Percentiles rank a stretch among this genome's conserved stretches.
Conservation (phyloP, 2,329 filamentous ascomycete genomes). For the Colletotrichum tropicale region DNA sequence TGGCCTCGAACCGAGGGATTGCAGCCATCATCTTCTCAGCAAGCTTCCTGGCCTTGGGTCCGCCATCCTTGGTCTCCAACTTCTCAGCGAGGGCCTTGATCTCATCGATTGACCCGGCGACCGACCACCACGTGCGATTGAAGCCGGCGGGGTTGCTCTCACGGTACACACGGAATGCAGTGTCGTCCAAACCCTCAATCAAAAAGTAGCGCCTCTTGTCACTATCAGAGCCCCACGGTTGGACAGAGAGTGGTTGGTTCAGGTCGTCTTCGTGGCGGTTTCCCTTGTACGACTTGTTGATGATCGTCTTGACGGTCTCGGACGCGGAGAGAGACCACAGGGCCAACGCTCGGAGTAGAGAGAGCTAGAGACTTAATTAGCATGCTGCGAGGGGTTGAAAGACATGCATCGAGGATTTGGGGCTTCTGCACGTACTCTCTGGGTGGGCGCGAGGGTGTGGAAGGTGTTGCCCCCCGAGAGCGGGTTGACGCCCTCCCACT, state of each 20-base stretch:
- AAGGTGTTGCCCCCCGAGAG: constrained; percentile 82
- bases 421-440: constrained; percentile 67
- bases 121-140: constrained; percentile 86
- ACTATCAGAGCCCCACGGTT: constrained; percentile 88
- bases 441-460: constrained; percentile 77
- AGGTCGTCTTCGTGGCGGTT: constrained; percentile 77
- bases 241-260: constrained; percentile 88
- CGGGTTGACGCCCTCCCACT: constrained; percentile 85
- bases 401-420: neutral
- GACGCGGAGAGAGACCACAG: constrained; percentile 91
- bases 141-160: constrained; percentile 85
- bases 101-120: constrained; percentile 90
- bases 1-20: constrained; percentile 88
- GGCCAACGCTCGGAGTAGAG: constrained; percentile 80
- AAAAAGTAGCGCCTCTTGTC: constrained; percentile 94
- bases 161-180: constrained; percentile 89
- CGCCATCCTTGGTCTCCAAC: constrained; percentile 77
- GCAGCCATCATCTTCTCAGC: constrained; percentile 79
- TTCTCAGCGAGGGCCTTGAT: constrained; percentile 76
- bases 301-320: constrained; percentile 78
- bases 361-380: constrained; percentile 63
- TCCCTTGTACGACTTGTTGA: constrained; percentile 90
- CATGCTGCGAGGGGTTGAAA: neutral
- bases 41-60: constrained; percentile 79
- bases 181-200: constrained; percentile 93